Base-by-base conservation (phyloP, 441 rosid species). In the Manihot esculenta region DNA sequence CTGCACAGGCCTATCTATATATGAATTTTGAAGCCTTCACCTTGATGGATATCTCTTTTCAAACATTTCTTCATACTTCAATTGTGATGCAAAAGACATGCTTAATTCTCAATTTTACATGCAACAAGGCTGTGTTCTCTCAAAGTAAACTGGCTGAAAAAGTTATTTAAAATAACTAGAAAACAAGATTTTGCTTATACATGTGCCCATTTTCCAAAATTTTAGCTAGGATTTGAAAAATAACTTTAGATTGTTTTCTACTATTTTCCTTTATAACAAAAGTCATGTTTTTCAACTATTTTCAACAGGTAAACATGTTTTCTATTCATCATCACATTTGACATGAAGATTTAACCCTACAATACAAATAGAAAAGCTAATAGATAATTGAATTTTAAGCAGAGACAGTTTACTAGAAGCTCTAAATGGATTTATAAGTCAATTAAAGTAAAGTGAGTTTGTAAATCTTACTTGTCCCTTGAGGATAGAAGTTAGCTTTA, bases 401-500 rank as follows among this genome's bases (percentile, higher is more conserved):
- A 27, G 26, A 59, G 23, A 26, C 17, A 12, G 30, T 61, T 54
- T 14, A 73, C 33, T 7, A 68, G n/a, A 48, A 50, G 33, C 21
- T 51, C 62, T 48, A 17, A 50, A 13, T 17, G 10, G 17, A 67
- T 53, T 38, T 8, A 47, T 30, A 17, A 26, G 12, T 38, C 10
- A 56, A 65, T 27, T 48, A 23, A 62, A 69, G 21, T 63, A 60
- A 68, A 62, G 24, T 35, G 17, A 57, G 67, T 68, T 30, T 20
- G 2, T 41, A 67, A 55, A 53, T 78, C 89, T 81, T 84, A 90
- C 99, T 82, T 94, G 94, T 70, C 82, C 87, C 81, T 73, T 82
- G 76, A 92, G 86, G 74, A 94, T 77, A 71, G 81, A 83, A 70
- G 74, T 76, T 73, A 94, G 69, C 87, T 89, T 94, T 85, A 92